Conservation (phyloP, 805 yeast genomes). For the Kazachstania psychrophila region DNA sequence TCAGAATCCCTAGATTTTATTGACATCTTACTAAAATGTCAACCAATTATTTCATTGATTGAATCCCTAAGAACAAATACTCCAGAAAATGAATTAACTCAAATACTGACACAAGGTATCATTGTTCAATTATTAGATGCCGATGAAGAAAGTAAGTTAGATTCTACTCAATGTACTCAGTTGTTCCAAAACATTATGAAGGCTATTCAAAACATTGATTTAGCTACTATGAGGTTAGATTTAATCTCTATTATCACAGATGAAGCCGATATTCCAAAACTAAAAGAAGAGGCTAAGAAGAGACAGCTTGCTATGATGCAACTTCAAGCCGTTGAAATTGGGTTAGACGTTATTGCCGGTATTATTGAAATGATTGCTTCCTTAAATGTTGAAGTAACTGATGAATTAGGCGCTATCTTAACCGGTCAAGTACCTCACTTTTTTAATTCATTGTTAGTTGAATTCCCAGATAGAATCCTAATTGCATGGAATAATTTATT, state of each 20-base stretch:
- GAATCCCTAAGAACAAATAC: background rate
- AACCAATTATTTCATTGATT: conserved; percentile 4
- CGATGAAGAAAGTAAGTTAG: conserved; percentile 10
- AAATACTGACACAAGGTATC: conserved; percentile 32
- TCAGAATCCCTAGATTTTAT: conserved; percentile 51
- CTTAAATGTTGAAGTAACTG: conserved; percentile 4
- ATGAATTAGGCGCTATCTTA: conserved; percentile 9
- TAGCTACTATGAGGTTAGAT: conserved; percentile 25
- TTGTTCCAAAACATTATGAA: conserved; percentile 20
- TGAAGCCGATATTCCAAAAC: conserved; percentile 17
- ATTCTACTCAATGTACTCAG: conserved; percentile 13
- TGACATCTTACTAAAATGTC: conserved; percentile 14
- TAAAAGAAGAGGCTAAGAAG: conserved; percentile 33
- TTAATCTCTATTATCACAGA: conserved; percentile 7
- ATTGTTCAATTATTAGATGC: conserved; percentile 31
- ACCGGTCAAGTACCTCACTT: conserved; percentile 25
- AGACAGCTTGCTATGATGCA: conserved; percentile 41
- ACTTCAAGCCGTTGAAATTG: conserved; percentile 56
- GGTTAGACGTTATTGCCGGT: conserved; percentile 70
- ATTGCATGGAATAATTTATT: conserved; percentile 63
- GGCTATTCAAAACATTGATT: conserved; percentile 27
- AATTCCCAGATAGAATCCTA: conserved; percentile 47
- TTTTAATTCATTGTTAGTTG: conserved; percentile 37
- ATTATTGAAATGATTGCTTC: conserved; percentile 48
- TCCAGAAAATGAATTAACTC: conserved; percentile 27